Conservation (phyloP, 2,329 filamentous ascomycete species). For the Emmonsia crescens region DNA sequence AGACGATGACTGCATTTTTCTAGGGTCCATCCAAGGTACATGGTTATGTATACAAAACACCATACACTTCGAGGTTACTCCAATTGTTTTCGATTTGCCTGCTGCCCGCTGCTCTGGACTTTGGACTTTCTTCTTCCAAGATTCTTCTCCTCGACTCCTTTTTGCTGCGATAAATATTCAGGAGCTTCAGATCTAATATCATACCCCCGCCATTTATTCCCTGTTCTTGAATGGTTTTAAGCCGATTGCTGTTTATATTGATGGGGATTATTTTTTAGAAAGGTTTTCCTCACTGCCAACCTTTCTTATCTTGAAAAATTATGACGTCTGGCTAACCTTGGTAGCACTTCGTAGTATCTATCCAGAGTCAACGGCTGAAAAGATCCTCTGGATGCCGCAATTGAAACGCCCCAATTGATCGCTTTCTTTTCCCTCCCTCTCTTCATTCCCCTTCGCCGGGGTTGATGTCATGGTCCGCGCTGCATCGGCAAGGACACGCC, state of each 20-base stretch:
- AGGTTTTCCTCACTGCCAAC: neutral
- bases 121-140: too few species aligned
- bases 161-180: too few species aligned
- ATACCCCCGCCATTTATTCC: neutral
- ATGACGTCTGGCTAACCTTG: neutral
- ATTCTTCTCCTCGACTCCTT: too few species aligned
- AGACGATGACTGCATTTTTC: too few species aligned
- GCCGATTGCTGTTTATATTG: neutral
- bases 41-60: too few species aligned
- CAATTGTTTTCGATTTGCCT: too few species aligned
- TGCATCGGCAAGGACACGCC: conserved; percentile 1
- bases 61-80: too few species aligned
- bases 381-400: neutral
- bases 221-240: neutral
- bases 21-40: too few species aligned
- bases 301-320: too few species aligned
- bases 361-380: neutral
- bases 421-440: neutral
- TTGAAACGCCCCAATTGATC: neutral
- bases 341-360: too few species aligned
- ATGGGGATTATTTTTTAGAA: neutral
- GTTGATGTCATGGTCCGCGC: neutral
- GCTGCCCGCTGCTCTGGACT: too few species aligned
- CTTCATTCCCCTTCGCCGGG: neutral
- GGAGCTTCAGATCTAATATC: too few species aligned